phyloP scores from a whole-genome alignment of 306 rosid genomes.

The Chamaecrista fasciculata region DNA sequence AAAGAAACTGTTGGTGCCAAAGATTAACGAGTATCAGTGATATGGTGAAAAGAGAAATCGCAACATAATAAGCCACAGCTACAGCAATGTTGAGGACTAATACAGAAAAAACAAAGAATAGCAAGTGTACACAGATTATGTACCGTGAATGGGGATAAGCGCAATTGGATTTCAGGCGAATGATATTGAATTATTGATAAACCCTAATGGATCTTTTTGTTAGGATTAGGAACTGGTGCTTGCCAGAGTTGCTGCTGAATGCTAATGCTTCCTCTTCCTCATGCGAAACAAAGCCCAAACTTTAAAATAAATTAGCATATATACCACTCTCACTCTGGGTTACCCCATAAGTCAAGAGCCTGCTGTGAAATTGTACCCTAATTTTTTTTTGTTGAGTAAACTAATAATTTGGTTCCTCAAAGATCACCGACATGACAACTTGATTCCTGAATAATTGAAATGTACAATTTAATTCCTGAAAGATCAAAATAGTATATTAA shows the following conservation, averaged over 20 bases:
- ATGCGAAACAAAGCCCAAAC: not conserved
- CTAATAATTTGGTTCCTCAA: too few relatives aligned
- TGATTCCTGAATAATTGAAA: too few relatives aligned
- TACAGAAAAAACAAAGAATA: not conserved
- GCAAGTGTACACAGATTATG: not conserved
- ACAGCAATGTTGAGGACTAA: not conserved
- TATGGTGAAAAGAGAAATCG: not conserved
- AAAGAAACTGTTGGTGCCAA: not conserved
- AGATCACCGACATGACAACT: too few relatives aligned
- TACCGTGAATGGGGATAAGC: not conserved
- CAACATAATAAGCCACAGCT: not conserved
- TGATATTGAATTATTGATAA: too few relatives aligned
- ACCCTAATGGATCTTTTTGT: not conserved
- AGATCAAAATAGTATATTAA: too few relatives aligned
- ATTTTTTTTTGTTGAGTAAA: too few relatives aligned
- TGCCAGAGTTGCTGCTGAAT: not conserved
- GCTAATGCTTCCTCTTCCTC: too few relatives aligned
- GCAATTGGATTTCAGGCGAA: not conserved
- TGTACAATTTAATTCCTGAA: too few relatives aligned
- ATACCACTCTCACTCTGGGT: too few relatives aligned
- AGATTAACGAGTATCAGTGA: not conserved
- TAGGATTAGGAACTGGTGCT: too few relatives aligned
- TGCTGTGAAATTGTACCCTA: too few relatives aligned
- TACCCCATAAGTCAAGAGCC: too few relatives aligned
- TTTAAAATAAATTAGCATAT: not conserved